Base-by-base conservation (phyloP, 805 yeast genomes). In the Ogataea trehaloabstinens region DNA sequence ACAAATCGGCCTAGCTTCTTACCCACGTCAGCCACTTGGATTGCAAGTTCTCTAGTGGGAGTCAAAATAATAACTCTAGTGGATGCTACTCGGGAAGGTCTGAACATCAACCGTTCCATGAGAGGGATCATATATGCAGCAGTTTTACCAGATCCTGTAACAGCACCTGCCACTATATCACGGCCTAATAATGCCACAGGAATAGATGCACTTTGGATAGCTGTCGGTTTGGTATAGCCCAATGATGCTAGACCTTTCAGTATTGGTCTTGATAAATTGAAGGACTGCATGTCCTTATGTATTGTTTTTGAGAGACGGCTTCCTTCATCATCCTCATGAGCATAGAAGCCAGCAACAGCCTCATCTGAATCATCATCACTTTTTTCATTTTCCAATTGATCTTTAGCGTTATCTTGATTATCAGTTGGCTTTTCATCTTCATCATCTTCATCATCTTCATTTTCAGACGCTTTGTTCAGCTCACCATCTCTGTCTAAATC, bases 101-200 rank as follows among this genome's bases (percentile, higher is more conserved):
- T 86, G 66, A 82, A 91, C 21, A 93, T 66, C 24, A 93, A 70
- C 66, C 99, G 80, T 66, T 93, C 99, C 44, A 93, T 78, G 31
- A 90, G 87, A 11, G 99, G 99, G 39, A 93, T 85, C 83, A 93
- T 82, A 60, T 88, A 93, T 1, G 99, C 99, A 2, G 97, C 99
- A 18, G 99, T 93, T 63, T 93, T 93, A 76, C 99, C 99, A 16
- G 98, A 91, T 69, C 99, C 99, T 4, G 99, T 93, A 18, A 87
- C 96, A 24, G 99, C 99, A 71, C 98, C 98, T 13, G 98, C 99
- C 54, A 93, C 96, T 36, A 93, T 80, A 64, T 93, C 99, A 58
- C 87, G 91, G 54, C 99, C 99, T 46, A 86, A 61, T 28, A 93
- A 70, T 1, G 96, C 96, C 41, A 91, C 80, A 11, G 99, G 99